Evolutionary conservation across 2,329 filamentous ascomycete species (phyloP), one percentile per base, ranked within the genome.

Genomic region (Leptographium procerum): DNA sequence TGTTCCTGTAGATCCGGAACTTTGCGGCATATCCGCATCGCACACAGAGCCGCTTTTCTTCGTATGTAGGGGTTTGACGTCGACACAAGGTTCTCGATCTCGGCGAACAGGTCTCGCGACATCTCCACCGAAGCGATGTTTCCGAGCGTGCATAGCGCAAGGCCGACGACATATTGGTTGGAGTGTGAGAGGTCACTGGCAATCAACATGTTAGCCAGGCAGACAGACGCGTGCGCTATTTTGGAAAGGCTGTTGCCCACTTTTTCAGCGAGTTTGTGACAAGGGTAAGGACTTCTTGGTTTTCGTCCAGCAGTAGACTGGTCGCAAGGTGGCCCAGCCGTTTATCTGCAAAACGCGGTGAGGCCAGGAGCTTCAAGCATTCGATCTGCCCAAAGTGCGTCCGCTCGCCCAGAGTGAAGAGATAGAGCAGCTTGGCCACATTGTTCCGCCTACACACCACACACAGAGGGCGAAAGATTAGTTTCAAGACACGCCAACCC

Each of bases 301-400:
- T 99, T 78, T 99, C 94, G 71, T 99, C 94, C 62, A 99, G 78
- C 64, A 99, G 75, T 69, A 99, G 75, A 84, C 96, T 99, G 22
- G 94, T 99, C 28, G 94, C 94, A 64, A 99, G 77, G 69, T 99
- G 96, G 47, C 94, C 94, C 66, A 99, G 76, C 53, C 94, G 86
- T 77, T 99, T 99, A 79, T 99, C 94, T 65, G 94, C 94, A 70
- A 99, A 99, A 60, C 92, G 89, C 64, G 95, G 91, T 47, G 94
- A 99, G 60, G 94, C 94, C 60, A 99, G 83, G 55, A 99, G 83
- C 75, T 99, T 99, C 68, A 99, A 81, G 73, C 94, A 99, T 83
- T 99, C 94, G 70, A 99, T 99, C 79, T 99, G 94, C 56, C 94
- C 94, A 71, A 99, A 99, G 74, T 99, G 94, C 59, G 94, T 99